phyloP scores from a whole-genome alignment of 1,284 basidiomycete species.

The Rhizopogon parksii region DNA sequence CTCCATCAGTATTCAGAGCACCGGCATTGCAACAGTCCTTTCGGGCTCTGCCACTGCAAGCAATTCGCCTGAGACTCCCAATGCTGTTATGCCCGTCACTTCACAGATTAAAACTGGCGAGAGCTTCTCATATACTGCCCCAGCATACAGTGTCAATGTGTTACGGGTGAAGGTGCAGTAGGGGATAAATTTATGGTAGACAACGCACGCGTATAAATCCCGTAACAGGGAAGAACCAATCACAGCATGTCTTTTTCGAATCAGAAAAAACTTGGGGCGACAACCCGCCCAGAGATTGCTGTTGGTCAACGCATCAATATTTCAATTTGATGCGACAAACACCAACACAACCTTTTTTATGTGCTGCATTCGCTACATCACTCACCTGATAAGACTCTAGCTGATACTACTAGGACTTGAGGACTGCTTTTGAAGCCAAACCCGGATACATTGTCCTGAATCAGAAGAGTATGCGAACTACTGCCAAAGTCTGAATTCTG shows the following conservation, averaged over 20 bases:
- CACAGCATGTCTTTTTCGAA: no score
- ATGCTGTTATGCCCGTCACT: conserved; percentile 40
- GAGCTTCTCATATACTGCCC: conserved; percentile 51
- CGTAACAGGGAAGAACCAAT: neutral
- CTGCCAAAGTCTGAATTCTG: neutral
- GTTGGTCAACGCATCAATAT: no score
- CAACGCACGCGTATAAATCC: neutral
- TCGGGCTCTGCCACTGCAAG: conserved; percentile 41
- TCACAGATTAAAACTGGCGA: conserved; percentile 39
- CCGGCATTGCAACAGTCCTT: conserved; percentile 41
- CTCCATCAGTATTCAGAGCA: conserved; percentile 39
- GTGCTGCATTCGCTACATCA: no score
- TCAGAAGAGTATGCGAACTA: neutral
- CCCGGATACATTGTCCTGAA: neutral
- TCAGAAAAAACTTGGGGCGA: no score
- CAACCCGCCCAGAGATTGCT: no score
- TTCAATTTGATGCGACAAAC: no score
- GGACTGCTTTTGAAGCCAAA: no score
- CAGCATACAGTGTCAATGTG: conserved; percentile 53
- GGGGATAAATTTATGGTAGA: neutral
- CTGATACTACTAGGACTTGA: no score
- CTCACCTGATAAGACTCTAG: no score
- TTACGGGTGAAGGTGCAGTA: conserved; percentile 30
- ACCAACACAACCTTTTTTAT: no score
- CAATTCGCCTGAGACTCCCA: conserved; percentile 48